A percentile compares a stretch with the other conserved stretches of the same genome.
Conservation (phyloP, 2,329 filamentous ascomycete genomes). For the Xylariaceae sp. region DNA sequence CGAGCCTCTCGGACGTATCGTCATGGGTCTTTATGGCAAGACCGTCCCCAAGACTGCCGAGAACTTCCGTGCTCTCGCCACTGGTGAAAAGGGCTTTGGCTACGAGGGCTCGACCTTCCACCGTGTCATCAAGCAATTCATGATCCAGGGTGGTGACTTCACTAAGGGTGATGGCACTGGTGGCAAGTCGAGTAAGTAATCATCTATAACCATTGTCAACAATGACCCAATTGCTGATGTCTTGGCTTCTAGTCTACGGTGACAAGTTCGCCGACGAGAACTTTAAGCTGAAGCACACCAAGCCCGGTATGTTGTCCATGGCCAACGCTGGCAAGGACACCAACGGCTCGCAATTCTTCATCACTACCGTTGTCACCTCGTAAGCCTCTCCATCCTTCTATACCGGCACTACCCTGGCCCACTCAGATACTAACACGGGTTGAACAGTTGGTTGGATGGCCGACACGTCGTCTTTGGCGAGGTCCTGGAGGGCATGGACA, state of each 20-base stretch:
- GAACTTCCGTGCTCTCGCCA: conserved; percentile 77
- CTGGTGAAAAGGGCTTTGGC: conserved; percentile 81
- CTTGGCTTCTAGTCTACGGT: conserved; percentile 63
- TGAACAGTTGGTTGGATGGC: conserved; percentile 70
- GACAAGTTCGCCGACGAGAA: conserved; percentile 84
- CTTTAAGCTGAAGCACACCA: conserved; percentile 92
- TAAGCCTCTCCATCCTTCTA: conserved; percentile 35
- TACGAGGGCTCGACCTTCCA: conserved; percentile 82
- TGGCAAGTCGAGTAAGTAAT: conserved; percentile 71
- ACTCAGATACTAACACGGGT: conserved; percentile 13
- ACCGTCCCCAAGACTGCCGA: conserved; percentile 72
- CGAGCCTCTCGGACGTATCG: conserved; percentile 67
- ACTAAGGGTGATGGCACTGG: conserved; percentile 78
- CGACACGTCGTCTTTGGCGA: conserved; percentile 86
- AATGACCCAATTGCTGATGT: no score
- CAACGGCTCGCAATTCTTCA: conserved; percentile 89
- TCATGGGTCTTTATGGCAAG: conserved; percentile 83
- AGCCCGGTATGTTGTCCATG: conserved; percentile 80
- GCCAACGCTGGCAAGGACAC: conserved; percentile 81
- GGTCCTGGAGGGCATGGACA: conserved; percentile 78
- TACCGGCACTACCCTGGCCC: conserved; percentile 1
- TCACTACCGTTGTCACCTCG: conserved; percentile 77
- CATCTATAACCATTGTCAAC: background rate
- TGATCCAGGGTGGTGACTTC: conserved; percentile 91
- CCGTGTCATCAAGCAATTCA: conserved; percentile 85